These are phyloP conservation scores for Cystoderma amianthinum DNA, from an alignment of 768 basidiomycete species.

Conservation along the genomic window DNA sequence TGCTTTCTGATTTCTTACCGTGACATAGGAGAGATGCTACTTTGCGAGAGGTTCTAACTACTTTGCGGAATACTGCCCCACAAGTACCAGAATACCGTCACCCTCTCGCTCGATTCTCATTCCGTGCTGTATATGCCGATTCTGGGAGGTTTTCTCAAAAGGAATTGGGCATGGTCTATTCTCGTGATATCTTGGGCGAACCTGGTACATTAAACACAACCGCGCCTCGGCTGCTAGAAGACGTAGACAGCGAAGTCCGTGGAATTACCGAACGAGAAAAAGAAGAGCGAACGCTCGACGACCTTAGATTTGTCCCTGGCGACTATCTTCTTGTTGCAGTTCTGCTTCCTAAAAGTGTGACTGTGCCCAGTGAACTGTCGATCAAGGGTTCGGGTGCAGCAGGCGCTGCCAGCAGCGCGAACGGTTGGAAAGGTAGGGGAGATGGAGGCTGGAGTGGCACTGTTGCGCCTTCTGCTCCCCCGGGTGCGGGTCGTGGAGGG, in stretches of 20 bases:
- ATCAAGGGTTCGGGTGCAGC: slow-evolving; percentile 42
- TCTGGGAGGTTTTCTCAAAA: slow-evolving; percentile 62
- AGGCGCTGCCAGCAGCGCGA: slow-evolving; percentile 13
- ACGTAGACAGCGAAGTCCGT: slow-evolving; percentile 24
- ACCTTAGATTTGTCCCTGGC: slow-evolving; percentile 73
- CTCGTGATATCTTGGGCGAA: slow-evolving; percentile 80
- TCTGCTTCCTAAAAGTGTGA: slow-evolving; percentile 62
- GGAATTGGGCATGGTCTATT: slow-evolving; percentile 77
- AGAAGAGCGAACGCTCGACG: slow-evolving; percentile 70
- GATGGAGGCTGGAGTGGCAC: slow-evolving; percentile 45
- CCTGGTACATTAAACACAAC: slow-evolving; percentile 53
- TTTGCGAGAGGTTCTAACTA: slow-evolving; percentile 70
- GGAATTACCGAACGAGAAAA: slow-evolving; percentile 40
- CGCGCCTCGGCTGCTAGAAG: slow-evolving; percentile 57
- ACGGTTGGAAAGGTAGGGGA: slow-evolving; percentile 29
- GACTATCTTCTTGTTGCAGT: slow-evolving; percentile 76
- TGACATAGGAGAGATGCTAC: slow-evolving; percentile 72
- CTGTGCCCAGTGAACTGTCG: slow-evolving; percentile 40
- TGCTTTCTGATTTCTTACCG: neutral
- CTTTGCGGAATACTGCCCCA: slow-evolving; percentile 67
- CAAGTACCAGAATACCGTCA: slow-evolving; percentile 68
- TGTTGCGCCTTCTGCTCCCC: slow-evolving; percentile 21
- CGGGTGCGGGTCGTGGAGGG: slow-evolving; percentile 39
- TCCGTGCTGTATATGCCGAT: slow-evolving; percentile 77
- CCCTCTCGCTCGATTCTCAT: slow-evolving; percentile 75